phyloP scores from a whole-genome alignment of 805 yeast genomes.

The Lachancea meyersii region DNA sequence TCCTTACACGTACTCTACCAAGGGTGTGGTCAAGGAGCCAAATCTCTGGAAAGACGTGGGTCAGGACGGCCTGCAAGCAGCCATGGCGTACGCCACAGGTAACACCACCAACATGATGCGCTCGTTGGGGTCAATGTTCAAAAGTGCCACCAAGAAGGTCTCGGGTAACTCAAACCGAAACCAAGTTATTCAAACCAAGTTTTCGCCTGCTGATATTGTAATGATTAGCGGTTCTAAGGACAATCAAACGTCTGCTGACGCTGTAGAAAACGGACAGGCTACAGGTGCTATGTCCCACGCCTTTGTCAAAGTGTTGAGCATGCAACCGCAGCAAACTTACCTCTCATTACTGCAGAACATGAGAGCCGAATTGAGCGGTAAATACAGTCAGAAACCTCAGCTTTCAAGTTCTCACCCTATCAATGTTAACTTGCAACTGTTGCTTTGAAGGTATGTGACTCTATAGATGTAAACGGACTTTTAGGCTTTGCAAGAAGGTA shows the following conservation, averaged over 20 bases:
- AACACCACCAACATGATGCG: slow-evolving; percentile 41
- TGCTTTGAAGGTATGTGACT: slow-evolving; percentile 30
- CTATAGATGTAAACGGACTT: not conserved
- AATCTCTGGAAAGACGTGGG: slow-evolving; percentile 73
- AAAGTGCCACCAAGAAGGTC: slow-evolving; percentile 35
- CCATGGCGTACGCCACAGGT: slow-evolving; percentile 54
- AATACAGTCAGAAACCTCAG: slow-evolving; percentile 80
- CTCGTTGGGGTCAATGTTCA: slow-evolving; percentile 40
- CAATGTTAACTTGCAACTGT: slow-evolving; percentile 50
- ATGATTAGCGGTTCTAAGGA: slow-evolving; percentile 79
- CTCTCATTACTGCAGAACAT: slow-evolving; percentile 63
- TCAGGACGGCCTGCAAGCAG: slow-evolving; percentile 52
- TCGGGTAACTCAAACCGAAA: slow-evolving; percentile 38
- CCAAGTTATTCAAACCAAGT: slow-evolving; percentile 47
- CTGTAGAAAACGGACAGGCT: slow-evolving; percentile 59
- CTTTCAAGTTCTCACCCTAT: slow-evolving; percentile 76
- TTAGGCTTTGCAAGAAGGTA: not conserved
- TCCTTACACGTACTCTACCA: slow-evolving; percentile 75
- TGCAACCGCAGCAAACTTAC: slow-evolving; percentile 62
- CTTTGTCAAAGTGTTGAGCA: slow-evolving; percentile 55
- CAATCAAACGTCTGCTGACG: slow-evolving; percentile 78
- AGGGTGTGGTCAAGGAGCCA: slow-evolving; percentile 78
- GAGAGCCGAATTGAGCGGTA: slow-evolving; percentile 54
- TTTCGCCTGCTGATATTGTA: slow-evolving; percentile 71
- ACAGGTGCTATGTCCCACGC: slow-evolving; percentile 88